Conservation (phyloP, 2,329 filamentous ascomycete genomes). For the Paraconiothyrium sp. region DNA sequence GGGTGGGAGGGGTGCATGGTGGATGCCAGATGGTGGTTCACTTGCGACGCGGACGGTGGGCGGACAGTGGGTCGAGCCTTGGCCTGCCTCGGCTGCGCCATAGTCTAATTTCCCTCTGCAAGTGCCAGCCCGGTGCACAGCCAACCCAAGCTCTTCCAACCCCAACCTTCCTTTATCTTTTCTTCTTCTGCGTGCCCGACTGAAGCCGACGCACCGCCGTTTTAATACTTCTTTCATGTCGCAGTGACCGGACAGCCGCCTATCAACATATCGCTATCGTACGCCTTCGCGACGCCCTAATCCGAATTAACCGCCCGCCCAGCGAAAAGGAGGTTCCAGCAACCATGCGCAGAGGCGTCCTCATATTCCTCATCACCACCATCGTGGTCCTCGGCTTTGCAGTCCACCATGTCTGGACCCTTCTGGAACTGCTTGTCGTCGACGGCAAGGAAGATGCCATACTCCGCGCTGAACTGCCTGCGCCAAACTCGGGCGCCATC, state of each 20-base stretch:
- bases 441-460: slow-evolving; percentile 74
- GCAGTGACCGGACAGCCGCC: slow-evolving; percentile 22
- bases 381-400: slow-evolving; percentile 70
- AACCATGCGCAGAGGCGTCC: slow-evolving; percentile 68
- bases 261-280: slow-evolving; percentile 20
- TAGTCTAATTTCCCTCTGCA: slow-evolving; percentile 14
- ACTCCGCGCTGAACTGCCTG: slow-evolving; percentile 70
- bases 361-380: slow-evolving; percentile 73
- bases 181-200: slow-evolving; percentile 25
- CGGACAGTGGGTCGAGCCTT: neutral
- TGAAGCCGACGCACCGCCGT: slow-evolving; percentile 21
- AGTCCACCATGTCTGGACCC: slow-evolving; percentile 73
- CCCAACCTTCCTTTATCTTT: slow-evolving; percentile 19
- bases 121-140: slow-evolving; percentile 25
- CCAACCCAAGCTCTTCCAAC: slow-evolving; percentile 28
- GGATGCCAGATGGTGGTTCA: neutral
- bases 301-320: slow-evolving; percentile 11
- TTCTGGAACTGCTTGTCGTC: slow-evolving; percentile 74
- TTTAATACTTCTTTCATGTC: slow-evolving; percentile 21
- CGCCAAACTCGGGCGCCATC: slow-evolving; percentile 68
- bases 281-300: slow-evolving; percentile 15
- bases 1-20: neutral
- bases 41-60: slow-evolving; percentile 10
- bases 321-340: slow-evolving; percentile 32
- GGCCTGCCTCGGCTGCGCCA: neutral